Evolutionary conservation across 805 yeast species (phyloP), one percentile per base, ranked within the genome.

Genomic region (Candida easanensis): DNA sequence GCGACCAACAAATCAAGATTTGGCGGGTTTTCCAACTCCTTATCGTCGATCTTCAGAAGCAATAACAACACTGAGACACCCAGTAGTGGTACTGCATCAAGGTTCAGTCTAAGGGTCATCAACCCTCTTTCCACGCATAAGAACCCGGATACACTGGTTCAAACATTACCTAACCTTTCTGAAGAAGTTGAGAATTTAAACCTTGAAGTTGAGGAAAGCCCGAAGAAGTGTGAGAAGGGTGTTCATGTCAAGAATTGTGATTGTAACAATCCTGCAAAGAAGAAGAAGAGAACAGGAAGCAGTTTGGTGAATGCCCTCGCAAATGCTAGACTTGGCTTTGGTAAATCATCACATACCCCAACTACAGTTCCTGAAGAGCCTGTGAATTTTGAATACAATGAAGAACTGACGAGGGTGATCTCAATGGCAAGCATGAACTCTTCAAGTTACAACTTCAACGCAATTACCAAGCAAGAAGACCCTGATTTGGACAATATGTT

Each of bases 51-150:
- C 17, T 56, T 58, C 50, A 56, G 48, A 33, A 52, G 48, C 27
- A 51, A 46, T 13, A 51, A 38, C 33, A 50, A 41, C 19, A 50
- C 44, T 14, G 37, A 30, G 10, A 25, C 20, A 15, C 21, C 53
- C 5, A 27, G 32, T 11, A 40, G 31, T 19, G 26, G 37, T 9
- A 28, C 8, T 7, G 22, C 37, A 27, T 14, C 27, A 20, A 22
- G 69, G 66, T 43, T 65, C 69, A 46, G 65, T 70, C 44, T 58
- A n/a, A 49, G 62, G 69, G 44, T 61, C 64, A 58, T 58, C 27
- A 57, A 58, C 36, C 63, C 63, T 8, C 36, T 57, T 10, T 53
- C 60, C 3, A 51, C 62, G 2, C 59, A 55, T 34, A 57, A 49
- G 34, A 56, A 58, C 21, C 53, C 49, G 19, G 23, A 35, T 3